Evolutionary conservation across 1,139 yeast species (phyloP).

Genomic region (Kodamaea fungicola): DNA sequence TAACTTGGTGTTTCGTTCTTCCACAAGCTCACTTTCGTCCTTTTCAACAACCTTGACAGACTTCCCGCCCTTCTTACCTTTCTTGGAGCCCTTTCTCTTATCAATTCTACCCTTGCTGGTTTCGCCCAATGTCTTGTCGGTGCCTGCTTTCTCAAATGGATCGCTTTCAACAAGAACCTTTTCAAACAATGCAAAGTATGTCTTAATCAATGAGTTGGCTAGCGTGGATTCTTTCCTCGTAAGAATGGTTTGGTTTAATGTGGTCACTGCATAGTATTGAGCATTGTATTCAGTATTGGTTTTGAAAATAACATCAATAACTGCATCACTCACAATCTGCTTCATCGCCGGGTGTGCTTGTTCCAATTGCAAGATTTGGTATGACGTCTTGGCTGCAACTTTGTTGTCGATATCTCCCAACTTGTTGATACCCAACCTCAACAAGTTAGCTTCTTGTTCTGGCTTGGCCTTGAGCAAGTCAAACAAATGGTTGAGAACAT

Average conservation of each 20-base stretch:
- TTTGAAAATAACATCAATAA: constrained; percentile 77
- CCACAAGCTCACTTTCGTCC: constrained; percentile 66
- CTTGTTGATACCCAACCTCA: constrained; percentile 87
- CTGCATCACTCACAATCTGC: constrained; percentile 68
- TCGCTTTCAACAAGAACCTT: constrained; percentile 73
- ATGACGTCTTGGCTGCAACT: constrained; percentile 87
- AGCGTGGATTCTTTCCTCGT: constrained; percentile 70
- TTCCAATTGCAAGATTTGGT: constrained; percentile 71
- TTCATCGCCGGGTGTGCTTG: constrained; percentile 98
- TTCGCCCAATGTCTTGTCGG: constrained; percentile 35
- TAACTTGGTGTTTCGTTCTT: constrained; percentile 80
- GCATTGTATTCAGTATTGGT: constrained; percentile 80
- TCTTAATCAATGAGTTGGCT: constrained; percentile 78
- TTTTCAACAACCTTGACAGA: constrained; percentile 65
- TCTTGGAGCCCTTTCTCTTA: constrained; percentile 46
- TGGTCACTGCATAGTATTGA: constrained; percentile 80
- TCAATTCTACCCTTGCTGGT: constrained; percentile 53
- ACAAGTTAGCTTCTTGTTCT: constrained; percentile 91
- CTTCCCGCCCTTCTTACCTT: constrained; percentile 75
- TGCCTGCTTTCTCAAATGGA: constrained; percentile 34
- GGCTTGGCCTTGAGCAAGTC: constrained; percentile 83
- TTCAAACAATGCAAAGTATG: constrained; percentile 85
- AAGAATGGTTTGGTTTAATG: constrained; percentile 89
- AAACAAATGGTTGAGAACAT: constrained; percentile 70
- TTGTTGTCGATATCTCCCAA: constrained; percentile 90